Conservation (phyloP, 2,329 filamentous ascomycete species). For the Talaromyces sp. region DNA sequence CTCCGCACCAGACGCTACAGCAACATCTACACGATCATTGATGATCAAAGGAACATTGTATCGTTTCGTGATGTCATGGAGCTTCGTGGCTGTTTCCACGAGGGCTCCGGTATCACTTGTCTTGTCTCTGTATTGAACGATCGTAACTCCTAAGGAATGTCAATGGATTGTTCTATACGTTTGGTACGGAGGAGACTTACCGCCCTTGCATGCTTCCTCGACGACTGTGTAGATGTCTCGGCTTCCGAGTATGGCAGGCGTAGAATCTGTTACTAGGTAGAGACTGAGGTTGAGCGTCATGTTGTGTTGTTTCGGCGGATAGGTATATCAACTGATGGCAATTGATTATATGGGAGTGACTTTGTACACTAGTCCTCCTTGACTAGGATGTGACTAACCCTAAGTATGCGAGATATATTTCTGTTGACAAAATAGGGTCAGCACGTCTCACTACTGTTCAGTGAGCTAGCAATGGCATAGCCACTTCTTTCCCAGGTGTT, state of each 20-base stretch:
- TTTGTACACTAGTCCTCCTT: not conserved
- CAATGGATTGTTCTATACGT: not conserved
- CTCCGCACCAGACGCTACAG: conserved; percentile 78
- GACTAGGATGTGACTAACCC: not conserved
- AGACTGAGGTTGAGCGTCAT: conserved; percentile 67
- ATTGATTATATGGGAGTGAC: not conserved
- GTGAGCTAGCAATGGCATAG: not conserved
- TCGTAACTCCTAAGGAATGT: conserved; percentile 58
- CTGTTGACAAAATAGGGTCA: not conserved
- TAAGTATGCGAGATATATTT: not conserved
- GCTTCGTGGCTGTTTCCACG: conserved; percentile 64
- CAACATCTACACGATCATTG: conserved; percentile 90
- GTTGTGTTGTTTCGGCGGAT: not conserved
- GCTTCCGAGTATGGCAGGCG: conserved; percentile 72
- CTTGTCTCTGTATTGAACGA: conserved; percentile 92
- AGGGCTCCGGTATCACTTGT: conserved; percentile 68
- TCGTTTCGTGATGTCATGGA: conserved; percentile 68
- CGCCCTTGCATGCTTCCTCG: conserved; percentile 69
- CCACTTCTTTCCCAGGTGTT: not conserved
- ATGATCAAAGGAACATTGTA: conserved; percentile 77
- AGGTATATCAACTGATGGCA: not conserved
- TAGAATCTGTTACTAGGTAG: conserved; percentile 92
- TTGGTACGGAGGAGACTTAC: conserved; percentile 38
- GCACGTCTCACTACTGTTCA: not conserved
- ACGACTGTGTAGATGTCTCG: conserved; percentile 71